Base-by-base conservation (phyloP, 225 moss, liverwort and hornwort genomes). In the Rhytidiadelphus loreus region DNA sequence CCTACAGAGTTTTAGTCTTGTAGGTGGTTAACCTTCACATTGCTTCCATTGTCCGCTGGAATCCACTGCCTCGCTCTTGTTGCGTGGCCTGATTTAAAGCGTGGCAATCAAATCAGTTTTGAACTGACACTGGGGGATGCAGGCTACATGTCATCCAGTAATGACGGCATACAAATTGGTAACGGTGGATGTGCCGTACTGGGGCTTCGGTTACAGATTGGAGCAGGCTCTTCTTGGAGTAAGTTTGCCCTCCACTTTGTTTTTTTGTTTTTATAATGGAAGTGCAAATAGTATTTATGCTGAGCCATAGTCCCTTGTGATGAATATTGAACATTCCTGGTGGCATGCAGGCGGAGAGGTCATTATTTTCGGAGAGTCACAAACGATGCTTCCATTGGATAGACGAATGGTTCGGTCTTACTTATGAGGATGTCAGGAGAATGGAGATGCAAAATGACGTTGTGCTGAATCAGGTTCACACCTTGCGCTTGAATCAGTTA, bases 141-240 rank as follows among this genome's bases (percentile, higher is more conserved):
- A 96, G 96, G 93, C 88, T 52, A 89, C 86, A 23, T 91, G 90
- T 80, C 90, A 90, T 76, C 98, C 98, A 62, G 95, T 97, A 41
- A 98, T 98, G 98, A 97, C 97, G 87, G 97, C 97, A 20, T 98
- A 98, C 89, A 97, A 96, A 90, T 85, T 98, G 91, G 98, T 98
- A 82, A 98, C 97, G 21, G 95, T 97, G 80, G 98, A 98, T 93
- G 96, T 91, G 43, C 98, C 98, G 56, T 98, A 98, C 57, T 98
- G 98, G 98, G 98, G 98, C 62, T 98, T 98, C 84, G 97, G 98
- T 81, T 97, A 97, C 92, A 95, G 97, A 88, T 92, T 97, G 95
- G 98, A 98, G 82, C 97, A 98, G 90, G 95, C 92, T 90, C 89
- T 96, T 73, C 86, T 96, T 48, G 96, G 91, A 88, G 96, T 97